Conservation (phyloP, 805 yeast genomes). For the Candida sithepensis region DNA sequence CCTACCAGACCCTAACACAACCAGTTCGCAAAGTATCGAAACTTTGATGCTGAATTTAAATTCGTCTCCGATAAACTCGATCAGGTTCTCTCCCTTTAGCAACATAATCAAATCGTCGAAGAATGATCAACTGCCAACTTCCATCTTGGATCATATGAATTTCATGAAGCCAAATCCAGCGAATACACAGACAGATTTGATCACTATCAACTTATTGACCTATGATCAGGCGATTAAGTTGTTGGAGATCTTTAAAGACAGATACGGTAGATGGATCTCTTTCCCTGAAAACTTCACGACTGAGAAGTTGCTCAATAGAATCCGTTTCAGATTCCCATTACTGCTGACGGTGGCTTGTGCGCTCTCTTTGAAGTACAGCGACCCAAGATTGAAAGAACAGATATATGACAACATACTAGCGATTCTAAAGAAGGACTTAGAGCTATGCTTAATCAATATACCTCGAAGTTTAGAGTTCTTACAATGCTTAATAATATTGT, state of each 20-base stretch:
- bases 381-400: slow-evolving; percentile 34
- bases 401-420: slow-evolving; percentile 42
- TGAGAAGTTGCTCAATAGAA: slow-evolving; percentile 43
- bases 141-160: slow-evolving; percentile 8
- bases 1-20: slow-evolving; percentile 7
- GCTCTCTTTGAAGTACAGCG: slow-evolving; percentile 53
- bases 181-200: slow-evolving; percentile 39
- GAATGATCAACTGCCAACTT: slow-evolving; percentile 24
- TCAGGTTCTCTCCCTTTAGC: slow-evolving; percentile 42
- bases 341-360: slow-evolving; percentile 66
- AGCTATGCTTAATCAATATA: slow-evolving; percentile 37
- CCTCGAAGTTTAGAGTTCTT: slow-evolving; percentile 54
- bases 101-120: slow-evolving; percentile 33
- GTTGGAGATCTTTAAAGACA: slow-evolving; percentile 55
- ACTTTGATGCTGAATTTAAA: slow-evolving; percentile 10
- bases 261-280: slow-evolving; percentile 77
- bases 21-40: background rate
- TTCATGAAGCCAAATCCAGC: slow-evolving; percentile 3
- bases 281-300: slow-evolving; percentile 55
- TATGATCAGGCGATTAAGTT: slow-evolving; percentile 45
- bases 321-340: slow-evolving; percentile 53
- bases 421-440: slow-evolving; percentile 48
- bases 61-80: slow-evolving; percentile 25
- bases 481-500: slow-evolving; percentile 62
- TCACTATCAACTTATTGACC: slow-evolving; percentile 47